These are phyloP conservation scores for Balakata baccata DNA, from an alignment of 345 rosid species.

Conservation along the genomic window DNA sequence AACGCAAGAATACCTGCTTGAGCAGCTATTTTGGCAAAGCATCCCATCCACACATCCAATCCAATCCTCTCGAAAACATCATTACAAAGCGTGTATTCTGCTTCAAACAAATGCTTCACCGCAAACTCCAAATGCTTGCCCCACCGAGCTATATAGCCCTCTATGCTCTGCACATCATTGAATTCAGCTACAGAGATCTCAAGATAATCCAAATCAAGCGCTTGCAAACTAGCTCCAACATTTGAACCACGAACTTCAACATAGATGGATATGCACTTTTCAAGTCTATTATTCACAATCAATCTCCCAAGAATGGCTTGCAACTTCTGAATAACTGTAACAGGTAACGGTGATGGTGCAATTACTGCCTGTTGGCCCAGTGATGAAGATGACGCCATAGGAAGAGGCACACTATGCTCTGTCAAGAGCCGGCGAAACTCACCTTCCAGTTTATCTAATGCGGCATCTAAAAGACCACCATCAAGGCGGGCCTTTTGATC, in stretches of 20 bases:
- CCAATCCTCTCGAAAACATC: constrained; percentile 94
- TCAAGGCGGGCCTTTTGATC: constrained; percentile 48
- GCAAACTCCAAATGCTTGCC: constrained; percentile 98
- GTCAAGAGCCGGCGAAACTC: constrained; percentile 73
- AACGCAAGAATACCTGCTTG: constrained; percentile 94
- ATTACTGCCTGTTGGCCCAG: constrained; percentile 65
- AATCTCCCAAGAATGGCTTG: constrained; percentile 89
- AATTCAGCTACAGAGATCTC: constrained; percentile 84
- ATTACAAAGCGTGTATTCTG: constrained; percentile 84
- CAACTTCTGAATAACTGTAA: constrained; percentile 73
- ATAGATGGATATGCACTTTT: constrained; percentile 73
- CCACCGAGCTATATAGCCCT: constrained; percentile 76
- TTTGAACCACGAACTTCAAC: constrained; percentile 83
- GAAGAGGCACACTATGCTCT: constrained; percentile 84
- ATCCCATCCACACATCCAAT: constrained; percentile 84
- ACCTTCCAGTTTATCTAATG: constrained; percentile 70
- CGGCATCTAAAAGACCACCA: constrained; percentile 84
- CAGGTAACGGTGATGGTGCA: constrained; percentile 90
- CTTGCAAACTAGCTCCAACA: constrained; percentile 89
- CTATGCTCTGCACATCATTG: constrained; percentile 87
- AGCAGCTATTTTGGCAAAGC: constrained; percentile 94
- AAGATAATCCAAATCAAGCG: constrained; percentile 87
- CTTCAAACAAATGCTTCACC: constrained; percentile 95
- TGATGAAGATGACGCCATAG: constrained; percentile 67
- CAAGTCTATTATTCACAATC: constrained; percentile 78